Evolutionary conservation across 441 rosid species (phyloP).

Genomic region (Pelargonium australe): DNA sequence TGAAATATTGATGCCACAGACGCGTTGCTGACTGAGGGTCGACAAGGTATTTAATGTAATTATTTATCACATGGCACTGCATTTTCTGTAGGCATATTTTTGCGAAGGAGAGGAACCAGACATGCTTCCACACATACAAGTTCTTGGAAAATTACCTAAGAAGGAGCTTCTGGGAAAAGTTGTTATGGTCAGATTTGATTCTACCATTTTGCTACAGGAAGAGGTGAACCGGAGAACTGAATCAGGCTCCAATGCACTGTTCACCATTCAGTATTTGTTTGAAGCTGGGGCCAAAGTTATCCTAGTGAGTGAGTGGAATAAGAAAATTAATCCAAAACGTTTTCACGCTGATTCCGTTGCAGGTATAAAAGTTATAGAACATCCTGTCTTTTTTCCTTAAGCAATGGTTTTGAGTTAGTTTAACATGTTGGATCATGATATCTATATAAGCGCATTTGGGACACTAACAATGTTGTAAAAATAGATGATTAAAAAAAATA

Average conservation of each 20-base stretch:
- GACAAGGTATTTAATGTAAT: neutral
- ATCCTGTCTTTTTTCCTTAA: constrained; percentile 9
- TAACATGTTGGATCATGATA: neutral
- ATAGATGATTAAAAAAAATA: neutral
- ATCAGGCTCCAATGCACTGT: constrained; percentile 33
- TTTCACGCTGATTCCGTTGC: constrained; percentile 35
- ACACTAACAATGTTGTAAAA: neutral
- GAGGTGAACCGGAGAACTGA: constrained; percentile 30
- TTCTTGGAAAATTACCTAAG: constrained; percentile 47
- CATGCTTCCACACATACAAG: constrained; percentile 46
- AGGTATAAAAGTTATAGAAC: constrained; percentile 29
- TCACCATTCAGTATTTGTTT: constrained; percentile 42
- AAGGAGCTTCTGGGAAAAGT: constrained; percentile 51
- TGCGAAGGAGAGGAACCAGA: constrained; percentile 29
- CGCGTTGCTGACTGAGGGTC: neutral
- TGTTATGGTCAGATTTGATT: constrained; percentile 69
- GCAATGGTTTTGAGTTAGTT: neutral
- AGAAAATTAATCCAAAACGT: constrained; percentile 29
- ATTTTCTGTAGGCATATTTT: constrained; percentile 28
- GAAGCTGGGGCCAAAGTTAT: constrained; percentile 50
- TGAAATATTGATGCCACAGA: neutral
- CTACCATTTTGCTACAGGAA: constrained; percentile 38
- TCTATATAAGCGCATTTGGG: neutral
- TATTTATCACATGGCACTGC: constrained; percentile 11
- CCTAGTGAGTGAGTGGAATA: constrained; percentile 47